Base-by-base conservation (phyloP, 129 eudicot species). In the Lactuca saligna region DNA sequence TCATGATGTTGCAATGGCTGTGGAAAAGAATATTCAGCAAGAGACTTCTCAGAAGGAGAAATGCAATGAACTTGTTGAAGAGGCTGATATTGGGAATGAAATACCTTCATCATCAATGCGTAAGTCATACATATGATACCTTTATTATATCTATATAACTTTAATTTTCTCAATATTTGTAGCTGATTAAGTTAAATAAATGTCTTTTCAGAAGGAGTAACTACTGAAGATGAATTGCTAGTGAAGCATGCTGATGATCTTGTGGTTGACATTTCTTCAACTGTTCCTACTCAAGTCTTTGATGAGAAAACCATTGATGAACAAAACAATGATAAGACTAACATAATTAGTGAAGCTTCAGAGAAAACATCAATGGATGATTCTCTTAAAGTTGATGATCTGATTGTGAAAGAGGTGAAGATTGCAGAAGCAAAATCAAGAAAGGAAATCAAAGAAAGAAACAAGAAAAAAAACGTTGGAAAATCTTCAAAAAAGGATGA, bases 41-140 rank as follows among this genome's bases (percentile, higher is more conserved):
- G 72, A 53, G 29, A 25, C 29, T 25, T 62, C 66, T 61, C 35
- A 68, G 49, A 70, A 64, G 65, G 59, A 75, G 17, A 65, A 65
- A 42, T 44, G 48, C 56, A 8, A 44, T 56, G 66, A 65, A 51
- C 31, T 38, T 33, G 53, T 59, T 44, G 71, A 75, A 51, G 70
- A 71, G 34, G 58, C 51, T 29, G 41, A 32, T 48, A 65, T 65
- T 32, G 79, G 61, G 57, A 64, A 35, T 68, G 60, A 65, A 63
- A 57, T 61, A 46, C 75, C 63, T 6, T 61, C 59, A 64, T 73
- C 66, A 51, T 60, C 59, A n/a, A n/a, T 53, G 67, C 75, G 86
- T 82, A 67, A 69, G 83, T 78, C 69, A 44, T 78, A 65, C 69
- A 44, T 6, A 9, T 4, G 35, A 44, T 72, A 53, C 39, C 35